A percentile compares a stretch with the other conserved stretches of the same genome.
Evolutionary conservation across 163 green algal species (phyloP).

Genomic region (Scenedesmus sp.): DNA sequence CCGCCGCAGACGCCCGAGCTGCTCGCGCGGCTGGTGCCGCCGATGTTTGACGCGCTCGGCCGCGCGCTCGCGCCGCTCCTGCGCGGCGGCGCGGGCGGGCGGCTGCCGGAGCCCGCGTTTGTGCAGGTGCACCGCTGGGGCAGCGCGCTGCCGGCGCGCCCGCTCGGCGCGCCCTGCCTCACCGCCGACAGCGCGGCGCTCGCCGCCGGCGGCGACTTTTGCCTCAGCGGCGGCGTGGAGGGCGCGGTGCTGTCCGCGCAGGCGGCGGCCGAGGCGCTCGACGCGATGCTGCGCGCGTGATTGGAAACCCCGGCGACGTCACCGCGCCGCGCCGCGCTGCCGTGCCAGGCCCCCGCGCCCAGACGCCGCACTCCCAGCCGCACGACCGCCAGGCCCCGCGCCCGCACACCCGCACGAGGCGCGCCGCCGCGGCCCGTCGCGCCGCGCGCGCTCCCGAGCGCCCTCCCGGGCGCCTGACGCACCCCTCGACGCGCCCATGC

Average conservation of each 20-base stretch:
- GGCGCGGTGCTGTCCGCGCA: slow-evolving; percentile 24
- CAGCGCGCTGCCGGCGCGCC: slow-evolving; percentile 14
- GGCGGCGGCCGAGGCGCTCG: slow-evolving; percentile 37
- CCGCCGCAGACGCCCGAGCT: slow-evolving; percentile 45
- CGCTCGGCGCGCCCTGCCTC: slow-evolving; percentile 28
- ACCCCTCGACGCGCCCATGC: too few species aligned
- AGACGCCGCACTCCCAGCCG: too few species aligned
- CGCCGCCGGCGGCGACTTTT: slow-evolving; percentile 45
- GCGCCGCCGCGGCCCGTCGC: too few species aligned
- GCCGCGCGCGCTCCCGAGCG: too few species aligned
- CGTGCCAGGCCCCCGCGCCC: too few species aligned
- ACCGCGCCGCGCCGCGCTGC: too few species aligned
- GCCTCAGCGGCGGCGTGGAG: slow-evolving; percentile 39
- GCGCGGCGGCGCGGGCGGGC: neutral
- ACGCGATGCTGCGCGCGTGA: slow-evolving; percentile 25
- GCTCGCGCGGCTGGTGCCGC: slow-evolving; percentile 32
- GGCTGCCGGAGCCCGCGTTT: slow-evolving; percentile 36
- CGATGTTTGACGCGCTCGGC: slow-evolving; percentile 30
- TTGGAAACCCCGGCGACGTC: too few species aligned
- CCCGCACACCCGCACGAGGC: too few species aligned
- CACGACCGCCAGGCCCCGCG: too few species aligned
- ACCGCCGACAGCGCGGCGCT: slow-evolving; percentile 25
- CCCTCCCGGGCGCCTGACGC: too few species aligned
- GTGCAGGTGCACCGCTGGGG: slow-evolving; percentile 48
- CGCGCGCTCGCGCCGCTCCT: slow-evolving; percentile 17